These are phyloP conservation scores for Metarhizium robertsii DNA, from an alignment of 2,329 filamentous ascomycete species.

Conservation along the genomic window DNA sequence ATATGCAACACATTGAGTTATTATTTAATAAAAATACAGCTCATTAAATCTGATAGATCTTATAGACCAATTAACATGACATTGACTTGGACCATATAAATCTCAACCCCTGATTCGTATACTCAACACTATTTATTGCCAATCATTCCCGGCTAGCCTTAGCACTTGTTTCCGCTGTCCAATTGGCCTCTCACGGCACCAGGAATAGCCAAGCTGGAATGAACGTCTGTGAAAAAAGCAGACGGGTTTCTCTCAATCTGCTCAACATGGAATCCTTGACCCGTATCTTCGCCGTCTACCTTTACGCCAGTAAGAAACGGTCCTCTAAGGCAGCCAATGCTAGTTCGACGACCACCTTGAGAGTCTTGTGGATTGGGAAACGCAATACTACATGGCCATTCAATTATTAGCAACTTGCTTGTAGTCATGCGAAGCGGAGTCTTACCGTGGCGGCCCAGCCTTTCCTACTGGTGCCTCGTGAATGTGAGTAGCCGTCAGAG, in stretches of 20 bases:
- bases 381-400: slow-evolving; percentile 23
- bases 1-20: too few species aligned
- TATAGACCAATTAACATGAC: too few species aligned
- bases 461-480: slow-evolving; percentile 37
- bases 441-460: slow-evolving; percentile 38
- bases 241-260: slow-evolving; percentile 41
- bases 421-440: background rate
- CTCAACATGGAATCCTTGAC: slow-evolving; percentile 34
- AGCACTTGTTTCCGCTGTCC: slow-evolving; percentile 33
- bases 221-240: slow-evolving; percentile 43
- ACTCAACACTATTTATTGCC: too few species aligned
- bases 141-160: background rate
- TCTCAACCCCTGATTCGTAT: too few species aligned
- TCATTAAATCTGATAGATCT: too few species aligned
- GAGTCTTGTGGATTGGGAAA: slow-evolving; percentile 36
- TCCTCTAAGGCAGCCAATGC: slow-evolving; percentile 31
- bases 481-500: slow-evolving; percentile 44
- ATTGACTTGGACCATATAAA: too few species aligned
- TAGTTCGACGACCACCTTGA: slow-evolving; percentile 23
- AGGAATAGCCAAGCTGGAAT: slow-evolving; percentile 36
- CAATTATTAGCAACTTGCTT: too few species aligned
- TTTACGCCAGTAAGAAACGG: slow-evolving; percentile 25
- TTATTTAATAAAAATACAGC: too few species aligned
- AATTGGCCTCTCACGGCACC: slow-evolving; percentile 44
- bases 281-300: slow-evolving; percentile 21